These are phyloP conservation scores for Urostyla sp. DNA, from an alignment of 73 alveolate genomes.

Conservation along the genomic window DNA sequence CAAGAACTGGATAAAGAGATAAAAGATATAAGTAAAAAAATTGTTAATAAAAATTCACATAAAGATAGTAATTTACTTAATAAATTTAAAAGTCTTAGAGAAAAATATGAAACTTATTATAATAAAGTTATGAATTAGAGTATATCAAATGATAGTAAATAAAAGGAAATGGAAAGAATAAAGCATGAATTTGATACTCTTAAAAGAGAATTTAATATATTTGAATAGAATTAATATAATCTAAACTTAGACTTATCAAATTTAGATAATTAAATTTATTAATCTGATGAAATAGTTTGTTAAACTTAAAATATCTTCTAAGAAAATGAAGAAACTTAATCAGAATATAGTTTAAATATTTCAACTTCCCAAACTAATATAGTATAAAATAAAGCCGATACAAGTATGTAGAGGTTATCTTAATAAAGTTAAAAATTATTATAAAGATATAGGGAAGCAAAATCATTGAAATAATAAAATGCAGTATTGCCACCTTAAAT, in stretches of 20 bases:
- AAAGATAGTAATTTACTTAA: not conserved
- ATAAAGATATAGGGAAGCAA: conserved; percentile 41
- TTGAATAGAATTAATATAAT: not conserved
- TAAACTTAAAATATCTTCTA: not conserved
- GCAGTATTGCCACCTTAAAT: not conserved
- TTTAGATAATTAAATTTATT: not conserved
- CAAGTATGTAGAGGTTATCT: not conserved
- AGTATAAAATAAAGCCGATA: not conserved
- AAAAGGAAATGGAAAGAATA: conserved; percentile 1
- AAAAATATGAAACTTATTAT: conserved; percentile 25
- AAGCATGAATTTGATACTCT: conserved; percentile 11
- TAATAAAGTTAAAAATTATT: conserved; percentile 38
- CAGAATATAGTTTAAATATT: conserved; percentile 22
- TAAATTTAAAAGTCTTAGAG: conserved; percentile 14
- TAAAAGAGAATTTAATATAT: conserved; percentile 1
- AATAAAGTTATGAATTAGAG: no score
- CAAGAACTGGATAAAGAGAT: not conserved
- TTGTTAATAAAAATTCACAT: not conserved
- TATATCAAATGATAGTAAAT: not conserved
- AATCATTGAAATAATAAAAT: not conserved
- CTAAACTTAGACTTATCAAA: not conserved
- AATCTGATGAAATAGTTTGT: not conserved
- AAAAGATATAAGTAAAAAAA: conserved; percentile 6
- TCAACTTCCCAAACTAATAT: conserved; percentile 7
- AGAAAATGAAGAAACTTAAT: conserved; percentile 6